phyloP scores from a whole-genome alignment of 129 eudicot species.

The Chrysanthemum lavandulifolium region DNA sequence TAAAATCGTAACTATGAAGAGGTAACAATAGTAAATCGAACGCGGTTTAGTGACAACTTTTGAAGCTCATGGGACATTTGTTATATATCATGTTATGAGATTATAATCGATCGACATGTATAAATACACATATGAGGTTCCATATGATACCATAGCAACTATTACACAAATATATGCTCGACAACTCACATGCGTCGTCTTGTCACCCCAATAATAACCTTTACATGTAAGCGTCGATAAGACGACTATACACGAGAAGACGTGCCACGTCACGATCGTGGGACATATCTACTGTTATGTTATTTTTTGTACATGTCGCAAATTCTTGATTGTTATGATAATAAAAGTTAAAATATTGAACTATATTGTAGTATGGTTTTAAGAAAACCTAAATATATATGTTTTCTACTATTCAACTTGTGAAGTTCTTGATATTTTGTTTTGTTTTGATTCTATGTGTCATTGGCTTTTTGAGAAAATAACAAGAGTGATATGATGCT shows the following conservation, averaged over 20 bases:
- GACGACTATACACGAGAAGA: slow-evolving; percentile 15
- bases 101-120: neutral
- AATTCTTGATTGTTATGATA: slow-evolving; percentile 16
- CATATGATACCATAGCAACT: neutral
- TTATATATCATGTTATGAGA: neutral
- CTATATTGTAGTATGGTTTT: slow-evolving; percentile 8
- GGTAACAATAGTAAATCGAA: no score
- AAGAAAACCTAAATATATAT: slow-evolving; percentile 14
- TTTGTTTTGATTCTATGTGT: slow-evolving; percentile 8
- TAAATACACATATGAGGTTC: slow-evolving; percentile 1
- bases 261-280: slow-evolving; percentile 21
- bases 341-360: slow-evolving; percentile 11
- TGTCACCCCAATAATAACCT: slow-evolving; percentile 21
- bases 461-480: neutral
- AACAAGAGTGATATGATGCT: slow-evolving; percentile 2
- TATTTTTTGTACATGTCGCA: neutral
- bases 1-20: no score
- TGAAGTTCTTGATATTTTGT: slow-evolving; percentile 22
- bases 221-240: slow-evolving; percentile 12
- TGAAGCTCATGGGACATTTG: no score
- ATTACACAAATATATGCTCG: neutral
- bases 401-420: slow-evolving; percentile 37
- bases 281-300: slow-evolving; percentile 15
- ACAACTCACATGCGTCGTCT: slow-evolving; percentile 29
- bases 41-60: no score